Evolutionary conservation across 2,329 filamentous ascomycete genomes (phyloP).

Genomic region (Canariomyces notabilis): DNA sequence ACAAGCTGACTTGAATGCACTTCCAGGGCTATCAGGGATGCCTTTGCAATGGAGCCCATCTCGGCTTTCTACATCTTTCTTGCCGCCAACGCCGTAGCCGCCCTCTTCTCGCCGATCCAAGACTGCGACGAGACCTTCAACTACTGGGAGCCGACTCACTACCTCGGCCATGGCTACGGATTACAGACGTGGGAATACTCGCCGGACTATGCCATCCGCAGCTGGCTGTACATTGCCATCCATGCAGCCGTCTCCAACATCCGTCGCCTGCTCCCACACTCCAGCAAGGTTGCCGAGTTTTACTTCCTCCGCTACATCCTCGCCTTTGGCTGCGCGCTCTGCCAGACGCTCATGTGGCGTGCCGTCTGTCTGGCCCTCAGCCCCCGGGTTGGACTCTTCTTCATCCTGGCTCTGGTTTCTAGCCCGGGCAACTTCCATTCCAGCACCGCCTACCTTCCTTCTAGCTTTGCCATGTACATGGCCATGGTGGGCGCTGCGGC

Average conservation of each 20-base stretch:
- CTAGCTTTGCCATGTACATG: slow-evolving; percentile 95
- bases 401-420: slow-evolving; percentile 68
- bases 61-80: slow-evolving; percentile 78
- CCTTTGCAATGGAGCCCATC: slow-evolving; percentile 65
- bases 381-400: slow-evolving; percentile 78
- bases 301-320: slow-evolving; percentile 77
- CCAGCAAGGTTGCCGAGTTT: slow-evolving; percentile 70
- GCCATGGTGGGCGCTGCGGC: slow-evolving; percentile 79
- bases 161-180: slow-evolving; percentile 85
- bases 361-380: slow-evolving; percentile 73
- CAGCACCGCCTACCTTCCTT: slow-evolving; percentile 79
- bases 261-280: slow-evolving; percentile 57
- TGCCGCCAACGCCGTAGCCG: slow-evolving; percentile 67
- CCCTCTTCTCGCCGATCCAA: slow-evolving; percentile 82
- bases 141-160: slow-evolving; percentile 97
- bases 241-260: slow-evolving; percentile 70
- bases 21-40: slow-evolving; percentile 41
- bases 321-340: slow-evolving; percentile 70
- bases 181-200: slow-evolving; percentile 99
- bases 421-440: slow-evolving; percentile 94
- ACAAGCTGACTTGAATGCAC: slow-evolving; percentile 3
- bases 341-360: slow-evolving; percentile 76
- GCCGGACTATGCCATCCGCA: slow-evolving; percentile 87
- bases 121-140: slow-evolving; percentile 99
- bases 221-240: slow-evolving; percentile 82